phyloP scores from a whole-genome alignment of 805 yeast species.

The Dipodascus albidus region DNA sequence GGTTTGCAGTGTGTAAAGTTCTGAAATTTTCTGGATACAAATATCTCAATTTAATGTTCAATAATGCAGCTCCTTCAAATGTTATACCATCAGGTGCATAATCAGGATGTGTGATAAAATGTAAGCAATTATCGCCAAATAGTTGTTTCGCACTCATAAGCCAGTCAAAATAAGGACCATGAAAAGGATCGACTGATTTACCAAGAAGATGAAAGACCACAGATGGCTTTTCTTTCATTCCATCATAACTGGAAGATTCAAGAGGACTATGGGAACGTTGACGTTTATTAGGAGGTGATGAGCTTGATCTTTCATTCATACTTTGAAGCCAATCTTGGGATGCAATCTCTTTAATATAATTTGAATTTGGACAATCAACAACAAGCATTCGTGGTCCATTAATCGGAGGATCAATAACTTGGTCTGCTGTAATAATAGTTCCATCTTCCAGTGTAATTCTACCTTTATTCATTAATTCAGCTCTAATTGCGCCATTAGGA shows the following conservation, averaged over 20 bases:
- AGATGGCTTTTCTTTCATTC: slow-evolving; percentile 4
- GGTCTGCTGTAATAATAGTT: slow-evolving; percentile 44
- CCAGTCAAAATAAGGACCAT: slow-evolving; percentile 36
- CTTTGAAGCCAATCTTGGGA: neutral
- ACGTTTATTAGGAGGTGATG: neutral
- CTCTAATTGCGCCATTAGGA: slow-evolving; percentile 49
- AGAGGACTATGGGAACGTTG: neutral
- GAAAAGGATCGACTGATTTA: slow-evolving; percentile 39
- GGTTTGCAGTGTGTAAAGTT: slow-evolving; percentile 9
- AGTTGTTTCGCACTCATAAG: slow-evolving; percentile 19
- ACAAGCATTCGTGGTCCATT: slow-evolving; percentile 49
- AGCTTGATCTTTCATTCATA: neutral
- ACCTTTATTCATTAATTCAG: slow-evolving; percentile 48
- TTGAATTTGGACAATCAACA: slow-evolving; percentile 55
- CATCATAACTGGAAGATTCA: neutral
- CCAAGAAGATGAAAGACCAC: slow-evolving; percentile 70
- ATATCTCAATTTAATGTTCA: slow-evolving; percentile 18
- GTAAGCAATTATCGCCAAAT: slow-evolving; percentile 40
- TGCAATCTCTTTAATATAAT: slow-evolving; percentile 31
- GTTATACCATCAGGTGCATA: slow-evolving; percentile 51
- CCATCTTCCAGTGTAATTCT: slow-evolving; percentile 51
- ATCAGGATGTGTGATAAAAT: slow-evolving; percentile 62
- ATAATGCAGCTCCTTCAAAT: slow-evolving; percentile 41
- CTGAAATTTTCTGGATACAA: slow-evolving; percentile 23
- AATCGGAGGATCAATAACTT: slow-evolving; percentile 58